A percentile compares a stretch with the other conserved stretches of the same genome.
phyloP scores from a whole-genome alignment of 352 stramenopile species.

The Phytophthora litchii region DNA sequence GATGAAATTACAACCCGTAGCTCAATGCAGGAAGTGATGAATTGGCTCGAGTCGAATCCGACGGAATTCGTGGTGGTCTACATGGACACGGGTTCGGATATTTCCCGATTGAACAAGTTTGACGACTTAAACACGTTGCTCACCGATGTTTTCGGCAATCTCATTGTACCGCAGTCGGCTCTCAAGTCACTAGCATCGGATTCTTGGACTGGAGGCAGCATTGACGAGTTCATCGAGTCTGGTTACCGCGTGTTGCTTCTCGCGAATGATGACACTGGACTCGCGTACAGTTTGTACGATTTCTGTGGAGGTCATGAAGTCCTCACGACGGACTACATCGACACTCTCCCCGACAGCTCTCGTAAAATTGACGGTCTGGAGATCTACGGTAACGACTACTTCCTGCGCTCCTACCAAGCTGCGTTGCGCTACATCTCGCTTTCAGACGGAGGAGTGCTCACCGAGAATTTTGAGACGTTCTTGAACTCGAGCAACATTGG shows the following conservation, averaged over 20 bases:
- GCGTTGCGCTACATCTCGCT: conserved; percentile 61
- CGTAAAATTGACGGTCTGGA: conserved; percentile 45
- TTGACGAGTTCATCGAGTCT: conserved; percentile 44
- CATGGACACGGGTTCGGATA: conserved; percentile 54
- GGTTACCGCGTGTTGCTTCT: conserved; percentile 49
- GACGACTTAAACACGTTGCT: conserved; percentile 44
- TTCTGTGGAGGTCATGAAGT: conserved; percentile 52
- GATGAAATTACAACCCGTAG: conserved; percentile 42
- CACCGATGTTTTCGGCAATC: conserved; percentile 46
- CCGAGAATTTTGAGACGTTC: conserved; percentile 31
- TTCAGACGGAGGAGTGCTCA: conserved; percentile 30
- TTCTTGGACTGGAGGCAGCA: conserved; percentile 41
- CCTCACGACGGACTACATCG: conserved; percentile 43
- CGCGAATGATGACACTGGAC: conserved; percentile 49
- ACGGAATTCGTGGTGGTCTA: conserved; percentile 56
- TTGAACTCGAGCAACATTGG: conserved; percentile 45
- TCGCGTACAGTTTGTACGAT: conserved; percentile 42
- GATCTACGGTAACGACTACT: conserved; percentile 56
- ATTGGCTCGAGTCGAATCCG: conserved; percentile 53
- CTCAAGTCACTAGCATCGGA: conserved; percentile 38
- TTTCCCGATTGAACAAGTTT: conserved; percentile 35
- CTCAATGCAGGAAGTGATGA: conserved; percentile 49
- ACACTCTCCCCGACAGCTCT: conserved; percentile 38
- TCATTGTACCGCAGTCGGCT: conserved; percentile 41
- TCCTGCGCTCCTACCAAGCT: conserved; percentile 50